Evolutionary conservation across 1,284 basidiomycete genomes (phyloP).

Genomic region (Binderoboletus segoi): DNA sequence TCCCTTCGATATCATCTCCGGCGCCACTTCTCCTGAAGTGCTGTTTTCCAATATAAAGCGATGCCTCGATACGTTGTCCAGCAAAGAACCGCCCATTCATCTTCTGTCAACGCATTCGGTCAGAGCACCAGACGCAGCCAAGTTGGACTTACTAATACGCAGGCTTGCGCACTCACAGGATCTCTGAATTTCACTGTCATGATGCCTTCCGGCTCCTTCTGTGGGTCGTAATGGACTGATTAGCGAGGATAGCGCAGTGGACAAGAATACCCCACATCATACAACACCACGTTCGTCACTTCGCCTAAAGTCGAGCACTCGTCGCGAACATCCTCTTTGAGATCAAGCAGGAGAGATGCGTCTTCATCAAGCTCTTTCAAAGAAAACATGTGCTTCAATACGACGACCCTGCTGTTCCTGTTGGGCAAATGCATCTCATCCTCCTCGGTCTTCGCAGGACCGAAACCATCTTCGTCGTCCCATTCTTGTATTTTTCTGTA

Average conservation of each 20-base stretch:
- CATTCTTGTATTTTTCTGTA: slow-evolving; percentile 81
- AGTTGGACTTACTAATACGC: slow-evolving; percentile 68
- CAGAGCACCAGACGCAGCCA: background rate
- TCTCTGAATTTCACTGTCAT: slow-evolving; percentile 98
- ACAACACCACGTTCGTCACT: slow-evolving; percentile 95
- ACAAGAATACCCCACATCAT: slow-evolving; percentile 74
- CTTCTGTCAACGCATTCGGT: slow-evolving; percentile 55
- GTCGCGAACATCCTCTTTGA: slow-evolving; percentile 95
- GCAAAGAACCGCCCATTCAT: slow-evolving; percentile 96
- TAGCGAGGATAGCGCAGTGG: background rate
- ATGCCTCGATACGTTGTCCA: slow-evolving; percentile 81
- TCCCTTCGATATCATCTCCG: slow-evolving; percentile 59
- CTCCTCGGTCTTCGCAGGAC: slow-evolving; percentile 61
- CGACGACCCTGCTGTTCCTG: slow-evolving; percentile 79
- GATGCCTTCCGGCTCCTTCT: slow-evolving; percentile 93
- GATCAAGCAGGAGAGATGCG: slow-evolving; percentile 82
- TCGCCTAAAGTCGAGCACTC: slow-evolving; percentile 92
- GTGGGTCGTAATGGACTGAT: slow-evolving; percentile 10
- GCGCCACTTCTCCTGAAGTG: slow-evolving; percentile 76
- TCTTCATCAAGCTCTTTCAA: slow-evolving; percentile 88
- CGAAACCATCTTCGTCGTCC: slow-evolving; percentile 85
- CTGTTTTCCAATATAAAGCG: slow-evolving; percentile 79
- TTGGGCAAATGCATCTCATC: slow-evolving; percentile 49
- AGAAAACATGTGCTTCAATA: slow-evolving; percentile 95
- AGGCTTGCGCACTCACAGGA: slow-evolving; percentile 84